Percentiles rank a stretch among this genome's conserved stretches.
These are phyloP conservation scores for Ceratobasidium theobromae DNA, from an alignment of 1,284 basidiomycete species.

Conservation along the genomic window DNA sequence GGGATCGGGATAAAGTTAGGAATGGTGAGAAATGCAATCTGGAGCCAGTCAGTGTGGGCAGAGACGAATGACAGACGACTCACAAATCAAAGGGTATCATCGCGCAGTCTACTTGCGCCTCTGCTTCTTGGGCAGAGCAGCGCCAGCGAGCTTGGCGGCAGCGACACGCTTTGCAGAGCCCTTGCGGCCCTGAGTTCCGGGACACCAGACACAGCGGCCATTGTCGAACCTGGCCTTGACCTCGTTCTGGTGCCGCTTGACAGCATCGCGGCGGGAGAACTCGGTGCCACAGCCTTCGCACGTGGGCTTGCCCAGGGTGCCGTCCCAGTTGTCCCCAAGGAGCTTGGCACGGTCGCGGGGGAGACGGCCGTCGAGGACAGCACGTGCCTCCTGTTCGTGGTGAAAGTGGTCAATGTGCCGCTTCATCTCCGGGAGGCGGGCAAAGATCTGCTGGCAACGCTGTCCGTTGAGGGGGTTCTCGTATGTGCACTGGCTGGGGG, in stretches of 20 bases:
- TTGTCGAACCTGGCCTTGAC: constrained; percentile 25
- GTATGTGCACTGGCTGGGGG: constrained; percentile 31
- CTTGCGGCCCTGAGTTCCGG: constrained; percentile 30
- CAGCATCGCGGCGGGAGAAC: constrained; percentile 30
- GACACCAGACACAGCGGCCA: constrained; percentile 29
- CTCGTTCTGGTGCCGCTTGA: constrained; percentile 31
- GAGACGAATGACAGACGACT: background rate
- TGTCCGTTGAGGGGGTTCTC: constrained; percentile 13
- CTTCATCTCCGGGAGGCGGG: constrained; percentile 30
- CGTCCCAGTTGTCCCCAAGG: constrained; percentile 26
- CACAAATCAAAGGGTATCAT: constrained; percentile 14
- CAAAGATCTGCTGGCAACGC: constrained; percentile 29
- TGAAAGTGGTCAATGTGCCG: constrained; percentile 31
- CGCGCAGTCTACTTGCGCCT: constrained; percentile 19
- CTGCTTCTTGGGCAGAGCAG: constrained; percentile 8
- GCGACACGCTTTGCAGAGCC: constrained; percentile 28
- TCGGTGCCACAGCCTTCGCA: constrained; percentile 30
- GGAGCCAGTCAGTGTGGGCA: background rate
- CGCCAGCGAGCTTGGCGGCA: constrained; percentile 14
- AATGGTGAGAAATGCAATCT: constrained; percentile 14
- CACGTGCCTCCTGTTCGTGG: constrained; percentile 27
- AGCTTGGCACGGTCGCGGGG: constrained; percentile 20
- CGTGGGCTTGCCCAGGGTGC: constrained; percentile 30
- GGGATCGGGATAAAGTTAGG: background rate
- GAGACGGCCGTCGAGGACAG: constrained; percentile 28